Evolutionary conservation across 176 grass and related monocot genomes (phyloP).

Genomic region (Calamus simplicifolius): DNA sequence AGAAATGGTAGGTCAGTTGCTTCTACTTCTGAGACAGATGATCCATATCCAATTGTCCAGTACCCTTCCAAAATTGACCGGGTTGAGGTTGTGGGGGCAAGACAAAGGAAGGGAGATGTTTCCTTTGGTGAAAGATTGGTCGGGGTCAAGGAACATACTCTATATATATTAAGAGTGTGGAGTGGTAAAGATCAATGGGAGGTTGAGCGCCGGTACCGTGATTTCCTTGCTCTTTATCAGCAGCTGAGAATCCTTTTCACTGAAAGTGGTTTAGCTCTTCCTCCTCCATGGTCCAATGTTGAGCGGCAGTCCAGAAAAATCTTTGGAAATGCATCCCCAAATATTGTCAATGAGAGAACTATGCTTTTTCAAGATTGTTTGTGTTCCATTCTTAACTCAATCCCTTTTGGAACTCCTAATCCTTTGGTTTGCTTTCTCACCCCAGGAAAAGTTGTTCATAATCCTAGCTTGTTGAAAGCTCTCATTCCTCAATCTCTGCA

Average conservation of each 20-base stretch:
- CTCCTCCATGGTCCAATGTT: slow-evolving; percentile 54
- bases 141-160: slow-evolving; percentile 93
- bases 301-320: slow-evolving; percentile 81
- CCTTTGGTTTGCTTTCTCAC: slow-evolving; percentile 79
- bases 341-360: slow-evolving; percentile 74
- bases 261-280: slow-evolving; percentile 61
- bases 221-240: slow-evolving; percentile 79
- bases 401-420: slow-evolving; percentile 38
- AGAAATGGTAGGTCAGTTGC: slow-evolving; percentile 85
- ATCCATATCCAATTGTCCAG: slow-evolving; percentile 23
- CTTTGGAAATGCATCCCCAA: slow-evolving; percentile 92
- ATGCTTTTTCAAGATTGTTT: slow-evolving; percentile 86
- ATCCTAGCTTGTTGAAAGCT: slow-evolving; percentile 47
- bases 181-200: slow-evolving; percentile 60
- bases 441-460: slow-evolving; percentile 30
- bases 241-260: slow-evolving; percentile 67
- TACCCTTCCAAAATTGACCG: slow-evolving; percentile 55
- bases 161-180: slow-evolving; percentile 85
- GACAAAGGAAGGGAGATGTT: slow-evolving; percentile 90
- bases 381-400: slow-evolving; percentile 44
- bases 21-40: slow-evolving; percentile 76
- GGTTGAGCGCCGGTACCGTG: slow-evolving; percentile 78
- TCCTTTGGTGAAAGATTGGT: slow-evolving; percentile 94
- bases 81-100: slow-evolving; percentile 82
- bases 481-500: slow-evolving; percentile 43